Conservation (phyloP, 352 stramenopile species). For the Phytophthora foliorum region DNA sequence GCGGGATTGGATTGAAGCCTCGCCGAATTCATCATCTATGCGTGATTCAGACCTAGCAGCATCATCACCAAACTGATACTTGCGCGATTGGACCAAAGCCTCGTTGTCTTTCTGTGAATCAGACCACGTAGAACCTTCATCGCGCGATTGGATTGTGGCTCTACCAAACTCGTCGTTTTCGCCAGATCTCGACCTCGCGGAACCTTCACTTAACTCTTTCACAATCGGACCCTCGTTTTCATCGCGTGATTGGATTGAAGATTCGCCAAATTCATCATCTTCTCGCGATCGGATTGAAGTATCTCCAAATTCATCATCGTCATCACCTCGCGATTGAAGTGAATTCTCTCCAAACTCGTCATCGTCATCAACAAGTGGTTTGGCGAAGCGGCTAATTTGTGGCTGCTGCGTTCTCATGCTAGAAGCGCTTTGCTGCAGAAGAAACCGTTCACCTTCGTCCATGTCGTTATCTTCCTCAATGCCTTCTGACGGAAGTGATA, state of each 20-base stretch:
- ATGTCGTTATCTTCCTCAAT: neutral
- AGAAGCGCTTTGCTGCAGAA: neutral
- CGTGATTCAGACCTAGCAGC: neutral
- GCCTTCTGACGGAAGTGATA: slow-evolving; percentile 3
- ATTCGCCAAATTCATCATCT: slow-evolving; percentile 6
- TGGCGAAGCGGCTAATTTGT: neutral
- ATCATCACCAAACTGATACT: slow-evolving; percentile 15
- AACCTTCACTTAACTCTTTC: slow-evolving; percentile 13
- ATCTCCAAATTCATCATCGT: slow-evolving; percentile 16
- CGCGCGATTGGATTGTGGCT: slow-evolving; percentile 3
- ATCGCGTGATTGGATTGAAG: neutral
- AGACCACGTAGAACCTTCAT: neutral
- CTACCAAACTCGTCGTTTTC: slow-evolving; percentile 11
- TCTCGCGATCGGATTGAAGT: slow-evolving; percentile 14
- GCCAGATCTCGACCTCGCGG: slow-evolving; percentile 2
- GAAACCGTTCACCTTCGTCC: neutral
- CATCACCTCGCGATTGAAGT: neutral
- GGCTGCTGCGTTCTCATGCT: neutral
- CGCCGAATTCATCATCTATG: slow-evolving; percentile 5
- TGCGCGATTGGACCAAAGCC: neutral
- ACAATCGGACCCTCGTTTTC: neutral
- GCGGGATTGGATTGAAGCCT: neutral
- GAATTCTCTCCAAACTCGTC: slow-evolving; percentile 23
- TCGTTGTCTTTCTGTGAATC: neutral
- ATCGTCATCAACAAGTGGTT: neutral